These are phyloP conservation scores for Rosellinia necatrix DNA, from an alignment of 2,329 filamentous ascomycete species.

Conservation along the genomic window DNA sequence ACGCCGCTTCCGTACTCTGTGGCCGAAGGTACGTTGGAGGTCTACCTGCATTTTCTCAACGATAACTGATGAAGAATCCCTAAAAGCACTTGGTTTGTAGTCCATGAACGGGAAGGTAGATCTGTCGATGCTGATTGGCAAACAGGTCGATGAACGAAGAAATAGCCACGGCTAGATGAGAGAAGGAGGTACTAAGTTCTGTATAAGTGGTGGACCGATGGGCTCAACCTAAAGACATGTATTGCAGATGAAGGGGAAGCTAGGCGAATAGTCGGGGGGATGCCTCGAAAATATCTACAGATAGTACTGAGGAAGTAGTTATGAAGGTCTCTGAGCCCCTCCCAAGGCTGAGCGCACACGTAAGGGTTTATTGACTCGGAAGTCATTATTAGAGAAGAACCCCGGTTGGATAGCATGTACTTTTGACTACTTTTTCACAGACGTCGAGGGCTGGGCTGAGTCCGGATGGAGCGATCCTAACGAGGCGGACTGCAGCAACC, in stretches of 20 bases:
- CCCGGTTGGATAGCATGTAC: conserved; percentile 17
- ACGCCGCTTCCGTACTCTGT: conserved; percentile 32
- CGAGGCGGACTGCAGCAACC: conserved; percentile 20
- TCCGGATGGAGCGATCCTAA: conserved; percentile 20
- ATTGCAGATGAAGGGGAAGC: conserved; percentile 17
- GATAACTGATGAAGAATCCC: not conserved
- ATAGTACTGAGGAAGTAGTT: conserved; percentile 18
- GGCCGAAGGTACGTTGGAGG: conserved; percentile 32
- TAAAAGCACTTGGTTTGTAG: not conserved
- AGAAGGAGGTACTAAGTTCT: conserved; percentile 3
- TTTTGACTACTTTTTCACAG: conserved; percentile 16
- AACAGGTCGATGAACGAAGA: too few species aligned
- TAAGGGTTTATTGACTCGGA: conserved; percentile 15
- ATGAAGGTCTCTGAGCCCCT: conserved; percentile 17
- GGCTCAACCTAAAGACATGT: conserved; percentile 8
- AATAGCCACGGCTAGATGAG: too few species aligned
- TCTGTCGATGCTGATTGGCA: not conserved
- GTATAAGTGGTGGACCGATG: conserved; percentile 1
- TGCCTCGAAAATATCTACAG: conserved; percentile 11
- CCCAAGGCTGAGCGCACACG: conserved; percentile 20
- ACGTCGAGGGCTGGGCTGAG: conserved; percentile 29
- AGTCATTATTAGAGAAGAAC: conserved; percentile 16
- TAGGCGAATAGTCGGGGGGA: conserved; percentile 7
- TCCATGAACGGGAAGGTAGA: not conserved
- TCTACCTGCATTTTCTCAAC: conserved; percentile 30